Percentiles rank a stretch among this genome's conserved stretches.
phyloP scores from a whole-genome alignment of 2,329 filamentous ascomycete genomes.

The Scytalidium lignicola region DNA sequence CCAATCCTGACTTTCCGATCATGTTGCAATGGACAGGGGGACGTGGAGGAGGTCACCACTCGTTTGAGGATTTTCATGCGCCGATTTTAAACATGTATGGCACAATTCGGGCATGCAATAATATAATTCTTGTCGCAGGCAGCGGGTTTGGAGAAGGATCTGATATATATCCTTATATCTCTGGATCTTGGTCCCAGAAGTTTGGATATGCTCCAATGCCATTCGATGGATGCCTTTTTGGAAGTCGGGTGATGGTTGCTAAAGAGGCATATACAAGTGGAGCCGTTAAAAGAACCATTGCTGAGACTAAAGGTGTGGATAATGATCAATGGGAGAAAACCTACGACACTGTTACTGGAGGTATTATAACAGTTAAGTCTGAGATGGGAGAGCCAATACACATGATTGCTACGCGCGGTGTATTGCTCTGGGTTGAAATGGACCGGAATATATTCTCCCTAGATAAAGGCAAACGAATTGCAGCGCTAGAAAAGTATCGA shows the following conservation, averaged over 20 bases:
- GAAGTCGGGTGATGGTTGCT: constrained; percentile 86
- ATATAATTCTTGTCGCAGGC: constrained; percentile 81
- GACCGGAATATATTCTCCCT: constrained; percentile 94
- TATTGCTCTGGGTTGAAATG: constrained; percentile 95
- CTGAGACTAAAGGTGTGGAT: constrained; percentile 71
- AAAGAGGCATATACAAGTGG: constrained; percentile 83
- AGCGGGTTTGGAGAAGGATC: constrained; percentile 84
- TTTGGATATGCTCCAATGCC: constrained; percentile 87
- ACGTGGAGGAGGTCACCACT: constrained; percentile 86
- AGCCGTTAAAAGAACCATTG: constrained; percentile 80
- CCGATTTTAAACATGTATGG: constrained; percentile 84
- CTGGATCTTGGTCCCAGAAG: constrained; percentile 73
- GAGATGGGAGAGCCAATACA: constrained; percentile 99
- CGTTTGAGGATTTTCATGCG: constrained; percentile 87
- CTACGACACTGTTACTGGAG: constrained; percentile 81
- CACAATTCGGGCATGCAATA: constrained; percentile 73
- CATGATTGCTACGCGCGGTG: constrained; percentile 91
- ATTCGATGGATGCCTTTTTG: constrained; percentile 83
- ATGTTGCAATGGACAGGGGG: constrained; percentile 91
- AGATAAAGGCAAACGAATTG: constrained; percentile 71
- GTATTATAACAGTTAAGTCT: constrained; percentile 89
- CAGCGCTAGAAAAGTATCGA: constrained; percentile 77
- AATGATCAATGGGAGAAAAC: constrained; percentile 83
- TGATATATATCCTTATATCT: constrained; percentile 85
- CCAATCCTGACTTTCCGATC: constrained; percentile 80